These are phyloP conservation scores for Persicaria maculosa DNA, from an alignment of 148 eudicot species.

Conservation along the genomic window DNA sequence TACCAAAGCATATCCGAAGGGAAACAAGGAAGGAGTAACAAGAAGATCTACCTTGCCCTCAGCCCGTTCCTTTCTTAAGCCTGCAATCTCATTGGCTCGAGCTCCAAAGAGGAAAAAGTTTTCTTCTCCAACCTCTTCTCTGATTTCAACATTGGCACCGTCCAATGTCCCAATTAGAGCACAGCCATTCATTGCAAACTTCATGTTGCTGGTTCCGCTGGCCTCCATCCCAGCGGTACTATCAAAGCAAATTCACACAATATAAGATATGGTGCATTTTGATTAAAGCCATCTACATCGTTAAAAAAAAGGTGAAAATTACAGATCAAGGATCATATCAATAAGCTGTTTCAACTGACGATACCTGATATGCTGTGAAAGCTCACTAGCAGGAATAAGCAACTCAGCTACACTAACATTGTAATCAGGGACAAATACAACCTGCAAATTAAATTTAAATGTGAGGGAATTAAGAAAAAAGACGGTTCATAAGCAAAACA, in stretches of 20 bases:
- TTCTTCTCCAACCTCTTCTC: constrained; percentile 84
- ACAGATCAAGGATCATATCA: not conserved
- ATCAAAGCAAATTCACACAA: constrained; percentile 4
- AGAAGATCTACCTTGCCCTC: constrained; percentile 62
- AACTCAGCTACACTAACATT: constrained; percentile 94
- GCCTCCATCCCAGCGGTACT: constrained; percentile 99
- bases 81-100: constrained; percentile 70
- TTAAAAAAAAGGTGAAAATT: not conserved
- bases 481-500: not conserved
- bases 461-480: constrained; percentile 16
- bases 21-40: not conserved
- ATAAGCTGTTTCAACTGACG: not conserved
- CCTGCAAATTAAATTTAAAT: constrained; percentile 35
- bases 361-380: constrained; percentile 96
- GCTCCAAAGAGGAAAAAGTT: constrained; percentile 93
- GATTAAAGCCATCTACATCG: not conserved
- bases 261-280: not conserved
- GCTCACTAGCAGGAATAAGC: constrained; percentile 93
- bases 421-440: constrained; percentile 92
- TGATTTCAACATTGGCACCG: constrained; percentile 96
- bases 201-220: constrained; percentile 99
- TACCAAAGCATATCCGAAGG: not conserved
- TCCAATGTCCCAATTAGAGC: constrained; percentile 84
- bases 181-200: constrained; percentile 96
- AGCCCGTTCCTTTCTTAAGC: constrained; percentile 69